Evolutionary conservation across 495 filamentous ascomycete species (phyloP).

Genomic region (Tirmania nivea): DNA sequence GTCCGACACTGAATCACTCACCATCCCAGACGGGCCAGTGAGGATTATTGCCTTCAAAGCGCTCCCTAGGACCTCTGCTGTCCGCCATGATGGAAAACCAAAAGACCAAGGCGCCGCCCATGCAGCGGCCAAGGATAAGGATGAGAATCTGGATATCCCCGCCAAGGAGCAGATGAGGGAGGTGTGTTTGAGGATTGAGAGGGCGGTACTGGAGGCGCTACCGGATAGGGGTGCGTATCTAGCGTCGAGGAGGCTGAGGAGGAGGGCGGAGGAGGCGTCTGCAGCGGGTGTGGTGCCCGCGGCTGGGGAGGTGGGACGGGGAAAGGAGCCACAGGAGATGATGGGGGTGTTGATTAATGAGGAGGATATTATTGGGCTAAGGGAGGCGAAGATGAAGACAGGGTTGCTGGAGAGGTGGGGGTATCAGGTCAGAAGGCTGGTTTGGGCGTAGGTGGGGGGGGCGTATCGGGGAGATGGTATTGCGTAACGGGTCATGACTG

Average conservation of each 20-base stretch:
- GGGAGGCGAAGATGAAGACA: constrained; percentile 71
- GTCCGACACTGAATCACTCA: constrained; percentile 2
- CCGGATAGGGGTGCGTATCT: background rate
- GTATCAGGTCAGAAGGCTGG: constrained; percentile 72
- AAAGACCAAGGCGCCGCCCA: no score
- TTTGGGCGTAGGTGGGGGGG: constrained; percentile 41
- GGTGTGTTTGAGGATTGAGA: background rate
- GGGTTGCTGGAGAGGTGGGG: constrained; percentile 66
- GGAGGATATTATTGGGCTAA: constrained; percentile 56
- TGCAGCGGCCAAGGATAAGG: background rate
- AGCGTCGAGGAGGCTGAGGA: constrained; percentile 7
- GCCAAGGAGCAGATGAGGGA: background rate
- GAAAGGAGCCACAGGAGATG: constrained; percentile 3
- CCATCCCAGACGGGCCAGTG: constrained; percentile 12
- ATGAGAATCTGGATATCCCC: constrained; percentile 19
- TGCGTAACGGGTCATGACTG: no score
- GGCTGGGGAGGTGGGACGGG: background rate
- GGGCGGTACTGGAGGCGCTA: background rate
- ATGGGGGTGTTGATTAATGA: constrained; percentile 32
- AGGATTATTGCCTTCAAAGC: constrained; percentile 38
- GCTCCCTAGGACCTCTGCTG: constrained; percentile 2
- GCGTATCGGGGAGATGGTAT: no score
- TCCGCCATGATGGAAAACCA: background rate
- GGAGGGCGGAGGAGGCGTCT: constrained; percentile 6
- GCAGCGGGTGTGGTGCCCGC: background rate